Percentiles rank a stretch among this genome's conserved stretches.
Evolutionary conservation across 768 basidiomycete genomes (phyloP).

Genomic region (Bullera alba): DNA sequence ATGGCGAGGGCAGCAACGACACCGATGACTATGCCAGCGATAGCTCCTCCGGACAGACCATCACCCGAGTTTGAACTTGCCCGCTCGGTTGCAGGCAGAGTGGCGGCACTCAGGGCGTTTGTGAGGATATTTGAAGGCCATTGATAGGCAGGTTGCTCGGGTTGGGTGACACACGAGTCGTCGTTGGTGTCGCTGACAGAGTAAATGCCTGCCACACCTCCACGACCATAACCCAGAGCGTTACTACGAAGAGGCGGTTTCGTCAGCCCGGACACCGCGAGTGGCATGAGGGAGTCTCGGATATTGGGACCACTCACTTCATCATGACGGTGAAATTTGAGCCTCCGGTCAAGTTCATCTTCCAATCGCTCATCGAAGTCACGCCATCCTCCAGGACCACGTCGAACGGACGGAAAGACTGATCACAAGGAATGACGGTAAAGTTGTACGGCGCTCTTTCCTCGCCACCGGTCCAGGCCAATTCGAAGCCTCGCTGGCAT

Average conservation of each 20-base stretch:
- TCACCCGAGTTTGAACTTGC: background rate
- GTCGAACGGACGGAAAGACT: constrained; percentile 29
- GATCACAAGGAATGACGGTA: constrained; percentile 31
- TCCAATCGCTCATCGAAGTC: constrained; percentile 20
- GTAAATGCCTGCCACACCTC: constrained; percentile 31
- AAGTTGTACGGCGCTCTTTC: constrained; percentile 32
- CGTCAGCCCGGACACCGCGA: no score
- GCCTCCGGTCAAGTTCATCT: constrained; percentile 27
- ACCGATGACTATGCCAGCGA: constrained; percentile 35
- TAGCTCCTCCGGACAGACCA: constrained; percentile 14
- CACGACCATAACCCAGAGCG: constrained; percentile 23
- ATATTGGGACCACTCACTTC: constrained; percentile 32
- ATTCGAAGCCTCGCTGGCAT: constrained; percentile 29
- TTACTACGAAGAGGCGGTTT: constrained; percentile 4
- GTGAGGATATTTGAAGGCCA: constrained; percentile 30
- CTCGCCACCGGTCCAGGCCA: constrained; percentile 19
- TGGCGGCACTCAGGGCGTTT: constrained; percentile 16
- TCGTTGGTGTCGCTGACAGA: constrained; percentile 13
- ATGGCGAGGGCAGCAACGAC: constrained; percentile 14
- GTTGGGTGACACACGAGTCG: constrained; percentile 11
- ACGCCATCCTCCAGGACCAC: constrained; percentile 12
- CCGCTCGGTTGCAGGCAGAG: constrained; percentile 10
- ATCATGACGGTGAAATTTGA: constrained; percentile 32
- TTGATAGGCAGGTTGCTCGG: constrained; percentile 8
- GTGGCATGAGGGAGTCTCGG: no score